These are phyloP conservation scores for Alternaria incomplexa DNA, from an alignment of 2,329 filamentous ascomycete genomes.

Conservation along the genomic window DNA sequence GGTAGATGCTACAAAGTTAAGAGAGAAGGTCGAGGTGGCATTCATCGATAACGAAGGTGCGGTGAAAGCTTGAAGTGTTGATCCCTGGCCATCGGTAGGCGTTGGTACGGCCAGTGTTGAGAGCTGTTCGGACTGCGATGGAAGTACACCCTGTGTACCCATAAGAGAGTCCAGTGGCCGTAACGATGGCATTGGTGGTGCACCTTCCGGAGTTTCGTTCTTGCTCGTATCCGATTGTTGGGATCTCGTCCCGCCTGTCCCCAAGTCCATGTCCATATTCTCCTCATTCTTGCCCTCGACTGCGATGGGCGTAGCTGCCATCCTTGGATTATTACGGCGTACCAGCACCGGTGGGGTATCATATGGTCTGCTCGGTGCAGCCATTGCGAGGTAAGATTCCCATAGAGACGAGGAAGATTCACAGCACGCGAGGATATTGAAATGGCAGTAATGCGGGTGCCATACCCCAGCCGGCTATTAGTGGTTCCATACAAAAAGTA, in stretches of 20 bases:
- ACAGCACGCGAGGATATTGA: not conserved
- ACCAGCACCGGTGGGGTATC: conserved; percentile 8
- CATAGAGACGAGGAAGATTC: not conserved
- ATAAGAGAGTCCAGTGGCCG: not conserved
- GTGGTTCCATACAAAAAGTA: conserved; percentile 4
- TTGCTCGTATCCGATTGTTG: not conserved
- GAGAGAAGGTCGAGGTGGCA: not conserved
- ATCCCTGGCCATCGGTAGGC: not conserved
- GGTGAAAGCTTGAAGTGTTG: not conserved
- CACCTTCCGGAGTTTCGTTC: not conserved
- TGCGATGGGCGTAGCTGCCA: not conserved
- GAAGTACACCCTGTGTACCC: not conserved
- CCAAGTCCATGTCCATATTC: not conserved
- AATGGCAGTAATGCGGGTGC: not conserved
- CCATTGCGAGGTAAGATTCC: conserved; percentile 1
- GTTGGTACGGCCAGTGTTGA: not conserved
- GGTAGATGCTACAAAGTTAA: not conserved
- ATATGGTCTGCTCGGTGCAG: conserved; percentile 3
- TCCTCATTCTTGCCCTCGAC: not conserved
- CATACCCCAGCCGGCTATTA: not conserved
- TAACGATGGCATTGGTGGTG: not conserved
- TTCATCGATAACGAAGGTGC: not conserved
- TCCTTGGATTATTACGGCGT: not conserved
- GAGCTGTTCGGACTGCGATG: not conserved
- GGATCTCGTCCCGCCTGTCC: not conserved